Percentiles rank a stretch among this genome's conserved stretches.
phyloP scores from a whole-genome alignment of 495 filamentous ascomycete species.

The Aspergillus ellipticus region DNA sequence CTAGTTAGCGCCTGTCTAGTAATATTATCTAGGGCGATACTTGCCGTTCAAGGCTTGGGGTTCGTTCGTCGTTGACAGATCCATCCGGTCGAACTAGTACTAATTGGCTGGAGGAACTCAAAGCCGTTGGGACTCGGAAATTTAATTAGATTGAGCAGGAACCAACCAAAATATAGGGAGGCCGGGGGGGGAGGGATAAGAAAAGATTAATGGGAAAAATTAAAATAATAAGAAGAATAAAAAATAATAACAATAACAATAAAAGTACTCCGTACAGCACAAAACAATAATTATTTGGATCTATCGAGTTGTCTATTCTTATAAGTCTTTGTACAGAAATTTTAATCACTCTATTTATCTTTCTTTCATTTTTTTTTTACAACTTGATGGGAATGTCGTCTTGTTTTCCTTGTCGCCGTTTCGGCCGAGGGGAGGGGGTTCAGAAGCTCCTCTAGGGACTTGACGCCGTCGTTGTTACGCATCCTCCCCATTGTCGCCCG shows the following conservation, averaged over 20 bases:
- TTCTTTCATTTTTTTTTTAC: background rate
- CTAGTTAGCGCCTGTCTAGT: constrained; percentile 15
- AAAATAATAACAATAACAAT: background rate
- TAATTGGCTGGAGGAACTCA: constrained; percentile 22
- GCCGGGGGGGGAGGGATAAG: constrained; percentile 5
- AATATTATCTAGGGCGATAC: constrained; percentile 22
- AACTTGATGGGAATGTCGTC: background rate
- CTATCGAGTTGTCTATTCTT: background rate
- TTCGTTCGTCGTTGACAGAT: constrained; percentile 26
- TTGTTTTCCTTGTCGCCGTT: background rate
- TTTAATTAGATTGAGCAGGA: constrained; percentile 15
- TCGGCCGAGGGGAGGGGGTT: background rate
- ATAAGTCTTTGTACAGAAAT: background rate
- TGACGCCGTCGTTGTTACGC: constrained; percentile 22
- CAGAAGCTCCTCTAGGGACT: constrained; percentile 10
- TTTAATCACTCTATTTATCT: background rate
- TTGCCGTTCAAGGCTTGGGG: constrained; percentile 23
- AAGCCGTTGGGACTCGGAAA: constrained; percentile 21
- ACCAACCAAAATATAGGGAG: constrained; percentile 14
- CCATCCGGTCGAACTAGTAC: constrained; percentile 18
- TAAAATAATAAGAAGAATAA: background rate
- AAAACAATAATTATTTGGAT: background rate
- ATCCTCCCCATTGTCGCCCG: constrained; percentile 15
- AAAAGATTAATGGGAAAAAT: constrained; percentile 3
- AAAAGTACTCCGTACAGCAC: background rate